phyloP scores from a whole-genome alignment of 2,329 filamentous ascomycete genomes.

The Pestalotiopsis sp. region DNA sequence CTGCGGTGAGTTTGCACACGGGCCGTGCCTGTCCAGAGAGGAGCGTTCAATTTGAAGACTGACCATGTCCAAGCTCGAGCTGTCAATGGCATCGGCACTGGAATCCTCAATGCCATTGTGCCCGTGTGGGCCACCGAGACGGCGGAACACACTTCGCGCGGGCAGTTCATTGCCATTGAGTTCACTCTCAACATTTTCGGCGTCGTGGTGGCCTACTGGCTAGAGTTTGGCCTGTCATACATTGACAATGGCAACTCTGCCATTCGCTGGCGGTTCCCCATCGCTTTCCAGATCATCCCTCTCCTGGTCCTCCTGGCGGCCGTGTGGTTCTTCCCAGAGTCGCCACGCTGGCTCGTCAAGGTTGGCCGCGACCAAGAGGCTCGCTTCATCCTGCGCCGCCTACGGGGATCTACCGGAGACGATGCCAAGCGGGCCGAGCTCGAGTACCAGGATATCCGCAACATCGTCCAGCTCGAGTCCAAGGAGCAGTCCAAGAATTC shows the following conservation, averaged over 20 bases:
- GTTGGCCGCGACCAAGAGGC: slow-evolving; percentile 69
- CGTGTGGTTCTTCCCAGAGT: slow-evolving; percentile 72
- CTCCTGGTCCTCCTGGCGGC: slow-evolving; percentile 57
- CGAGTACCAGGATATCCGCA: slow-evolving; percentile 71
- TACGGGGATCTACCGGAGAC: slow-evolving; percentile 61
- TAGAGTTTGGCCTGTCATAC: slow-evolving; percentile 62
- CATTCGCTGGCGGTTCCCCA: slow-evolving; percentile 69
- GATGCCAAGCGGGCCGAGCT: slow-evolving; percentile 57
- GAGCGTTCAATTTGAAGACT: neutral
- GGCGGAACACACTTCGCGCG: slow-evolving; percentile 67
- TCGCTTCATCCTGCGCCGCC: slow-evolving; percentile 63
- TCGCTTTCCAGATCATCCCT: slow-evolving; percentile 71
- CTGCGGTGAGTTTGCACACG: slow-evolving; percentile 47
- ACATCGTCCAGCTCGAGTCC: slow-evolving; percentile 64
- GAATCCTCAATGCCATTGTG: slow-evolving; percentile 70
- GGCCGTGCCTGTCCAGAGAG: neutral
- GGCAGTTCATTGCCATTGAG: slow-evolving; percentile 71
- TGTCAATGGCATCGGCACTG: slow-evolving; percentile 68
- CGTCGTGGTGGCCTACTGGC: slow-evolving; percentile 66
- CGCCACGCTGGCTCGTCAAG: slow-evolving; percentile 69
- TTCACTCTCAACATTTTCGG: slow-evolving; percentile 76
- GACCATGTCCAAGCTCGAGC: slow-evolving; percentile 46
- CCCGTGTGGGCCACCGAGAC: slow-evolving; percentile 75
- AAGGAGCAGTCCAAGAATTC: slow-evolving; percentile 59
- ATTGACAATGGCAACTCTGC: slow-evolving; percentile 59